A percentile compares a stretch with the other conserved stretches of the same genome.
These are phyloP conservation scores for Zanthoxylum bungeanum DNA, from an alignment of 345 rosid species.

Conservation along the genomic window DNA sequence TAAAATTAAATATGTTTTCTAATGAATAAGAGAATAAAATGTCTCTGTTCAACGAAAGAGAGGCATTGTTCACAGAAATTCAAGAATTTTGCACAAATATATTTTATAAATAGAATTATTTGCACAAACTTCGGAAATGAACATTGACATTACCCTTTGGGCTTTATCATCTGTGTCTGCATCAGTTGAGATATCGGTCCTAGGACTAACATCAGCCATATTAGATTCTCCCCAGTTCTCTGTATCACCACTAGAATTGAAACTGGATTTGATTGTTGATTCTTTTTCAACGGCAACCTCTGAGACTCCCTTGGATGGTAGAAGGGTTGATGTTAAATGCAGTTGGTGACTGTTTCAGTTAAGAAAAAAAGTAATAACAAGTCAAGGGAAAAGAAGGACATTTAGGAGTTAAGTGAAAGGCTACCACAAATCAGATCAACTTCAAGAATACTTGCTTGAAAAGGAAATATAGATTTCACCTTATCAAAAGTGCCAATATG, in stretches of 20 bases:
- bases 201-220: slow-evolving; percentile 97
- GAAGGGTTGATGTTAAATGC: slow-evolving; percentile 22
- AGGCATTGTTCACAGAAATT: too few relatives aligned
- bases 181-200: slow-evolving; percentile 86
- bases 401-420: slow-evolving; percentile 7
- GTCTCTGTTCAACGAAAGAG: too few relatives aligned
- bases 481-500: slow-evolving; percentile 24
- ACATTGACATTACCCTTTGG: slow-evolving; percentile 57
- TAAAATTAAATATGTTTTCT: too few relatives aligned
- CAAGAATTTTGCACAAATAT: too few relatives aligned
- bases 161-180: slow-evolving; percentile 83
- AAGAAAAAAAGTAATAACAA: neutral
- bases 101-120: neutral
- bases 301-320: slow-evolving; percentile 23
- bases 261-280: slow-evolving; percentile 32
- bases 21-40: too few relatives aligned
- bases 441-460: slow-evolving; percentile 2
- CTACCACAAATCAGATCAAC: neutral
- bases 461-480: slow-evolving; percentile 19
- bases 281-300: slow-evolving; percentile 33
- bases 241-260: slow-evolving; percentile 36
- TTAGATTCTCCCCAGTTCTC: slow-evolving; percentile 38
- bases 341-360: slow-evolving; percentile 21
- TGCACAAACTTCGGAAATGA: neutral
- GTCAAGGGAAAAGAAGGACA: neutral